Base-by-base conservation (phyloP, 1,284 basidiomycete genomes). In the Singerocomus rubriflavus region DNA sequence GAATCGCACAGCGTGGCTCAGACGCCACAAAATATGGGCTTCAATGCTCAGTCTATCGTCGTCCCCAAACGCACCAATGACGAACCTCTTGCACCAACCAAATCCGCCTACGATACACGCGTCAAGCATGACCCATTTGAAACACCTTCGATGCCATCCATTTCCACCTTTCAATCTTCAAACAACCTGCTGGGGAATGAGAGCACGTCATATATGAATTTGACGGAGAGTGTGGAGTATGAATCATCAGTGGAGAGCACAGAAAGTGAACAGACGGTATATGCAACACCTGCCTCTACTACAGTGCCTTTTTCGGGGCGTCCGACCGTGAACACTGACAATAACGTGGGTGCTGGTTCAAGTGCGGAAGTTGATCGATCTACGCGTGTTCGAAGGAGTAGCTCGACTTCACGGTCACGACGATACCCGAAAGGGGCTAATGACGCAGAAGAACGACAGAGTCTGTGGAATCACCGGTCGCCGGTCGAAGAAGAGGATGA, bases 61-160 rank as follows among this genome's bases (percentile, higher is more conserved):
- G 34, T 69, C 8, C 66, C 68, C 1, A 37, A 34, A 33, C 62
- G 66, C 9, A 25, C 47, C 29, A 70, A 65, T 25, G 65, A 70
- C 38, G 68, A 66, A 10, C 67, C 68, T 3, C 50, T 42, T 5
- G 67, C 68, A n/a, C 65, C 65, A 8, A 69, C 54, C 6, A n/a
- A 31, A 4, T 39, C 67, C 6, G 50, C 48, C 2, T 58, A 58
- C 12, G 39, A 25, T 13, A 21, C 26, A 14, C 63, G 52, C 11
- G 25, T 25, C 9, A 40, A 39, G 6, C 14, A 17, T 7, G 62
- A 66, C 34, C 65, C 65, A 0, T 66, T 66, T 33, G 46, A 57
- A 25, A 68, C 65, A 3, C 65, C 65, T 1, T 56, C 54, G 27
- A 65, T 67, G 7, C 66, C 68, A 0, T 65, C 65, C 6, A 58